Evolutionary conservation across 805 yeast species (phyloP), one percentile per base, ranked within the genome.

Genomic region (Teunomyces cretensis): DNA sequence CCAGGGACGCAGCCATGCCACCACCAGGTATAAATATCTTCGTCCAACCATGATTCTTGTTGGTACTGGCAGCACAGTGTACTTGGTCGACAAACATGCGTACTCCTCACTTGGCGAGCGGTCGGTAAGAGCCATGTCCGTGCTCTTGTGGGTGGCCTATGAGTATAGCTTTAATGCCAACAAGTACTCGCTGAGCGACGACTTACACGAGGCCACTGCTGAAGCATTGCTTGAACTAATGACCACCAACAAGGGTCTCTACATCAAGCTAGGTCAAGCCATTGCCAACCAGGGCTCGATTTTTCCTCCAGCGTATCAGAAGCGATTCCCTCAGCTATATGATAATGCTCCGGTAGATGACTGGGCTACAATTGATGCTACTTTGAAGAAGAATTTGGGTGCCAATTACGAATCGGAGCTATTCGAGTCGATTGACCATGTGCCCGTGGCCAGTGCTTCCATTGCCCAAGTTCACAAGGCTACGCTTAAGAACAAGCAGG

Each of bases 221-320:
- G 74, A 64, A 38, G 46, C 46, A 33, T 51, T 70, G 12, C 52
- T 67, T 13, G 44, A 61, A 28, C 49, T 70, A 54, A 44, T 70
- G 22, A 53, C 56, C 49, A 43, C 48, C 7, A 70, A 70, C 48
- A 70, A 67, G 50, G 76, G 76, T 1, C 69, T 87, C 14, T 87
- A 84, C 57, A 82, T 87, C 60, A 86, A 86, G 60, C 62, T 84
- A 53, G 95, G 94, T 17, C 94, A 86, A 70, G 83, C 87, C 42
- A 74, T 86, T 38, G 92, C 94, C 2, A 80, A 86, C 56, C 94
- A 87, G 59, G 82, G 88, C 0, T 65, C 75, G 22, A 70, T 84
- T 55, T 78, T 86, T 51, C 95, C 95, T 2, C 61, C 68, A 30
- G 84, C 80, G 15, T 85, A 70, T 62, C 88, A 81, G 51, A 74